Percentiles rank a stretch among this genome's conserved stretches.
phyloP scores from a whole-genome alignment of 2,329 filamentous ascomycete species.

The Fusarium nematophilum region DNA sequence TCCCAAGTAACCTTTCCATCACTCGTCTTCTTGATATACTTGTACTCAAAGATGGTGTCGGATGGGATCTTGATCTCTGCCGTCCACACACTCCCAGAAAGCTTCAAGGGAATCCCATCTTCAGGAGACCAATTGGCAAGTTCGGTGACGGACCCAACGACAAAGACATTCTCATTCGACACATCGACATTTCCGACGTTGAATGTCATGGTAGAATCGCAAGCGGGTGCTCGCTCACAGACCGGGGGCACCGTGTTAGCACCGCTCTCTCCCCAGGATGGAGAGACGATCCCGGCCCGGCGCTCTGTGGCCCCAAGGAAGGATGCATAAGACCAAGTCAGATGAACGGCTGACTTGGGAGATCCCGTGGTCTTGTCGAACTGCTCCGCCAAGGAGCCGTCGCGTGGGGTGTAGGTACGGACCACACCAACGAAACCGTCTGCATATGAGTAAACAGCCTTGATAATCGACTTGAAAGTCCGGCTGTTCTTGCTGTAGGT shows the following conservation, averaged over 20 bases:
- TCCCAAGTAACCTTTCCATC: conserved; percentile 68
- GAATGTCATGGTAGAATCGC: conserved; percentile 41
- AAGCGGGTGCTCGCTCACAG: conserved; percentile 38
- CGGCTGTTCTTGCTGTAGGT: conserved; percentile 19
- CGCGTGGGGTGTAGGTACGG: conserved; percentile 67
- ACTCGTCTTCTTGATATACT: conserved; percentile 67
- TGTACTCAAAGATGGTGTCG: conserved; percentile 67
- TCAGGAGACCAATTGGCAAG: conserved; percentile 50
- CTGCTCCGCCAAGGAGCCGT: conserved; percentile 75
- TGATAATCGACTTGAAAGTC: conserved; percentile 13
- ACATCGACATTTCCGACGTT: conserved; percentile 27
- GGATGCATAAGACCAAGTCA: conserved; percentile 79
- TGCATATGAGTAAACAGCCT: conserved; percentile 22
- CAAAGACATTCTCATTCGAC: conserved; percentile 29
- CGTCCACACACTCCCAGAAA: conserved; percentile 66
- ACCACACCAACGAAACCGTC: conserved; percentile 55
- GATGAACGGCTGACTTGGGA: conserved; percentile 70
- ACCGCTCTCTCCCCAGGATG: conserved; percentile 59
- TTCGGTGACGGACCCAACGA: conserved; percentile 52
- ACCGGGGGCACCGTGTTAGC: conserved; percentile 31
- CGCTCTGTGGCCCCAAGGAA: conserved; percentile 70
- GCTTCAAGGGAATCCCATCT: conserved; percentile 61
- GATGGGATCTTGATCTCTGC: conserved; percentile 62
- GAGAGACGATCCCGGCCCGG: conserved; percentile 63
- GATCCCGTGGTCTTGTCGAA: conserved; percentile 63